Evolutionary conservation across 225 moss, liverwort and hornwort species (phyloP).

Genomic region (Antitrichia curtipendula): DNA sequence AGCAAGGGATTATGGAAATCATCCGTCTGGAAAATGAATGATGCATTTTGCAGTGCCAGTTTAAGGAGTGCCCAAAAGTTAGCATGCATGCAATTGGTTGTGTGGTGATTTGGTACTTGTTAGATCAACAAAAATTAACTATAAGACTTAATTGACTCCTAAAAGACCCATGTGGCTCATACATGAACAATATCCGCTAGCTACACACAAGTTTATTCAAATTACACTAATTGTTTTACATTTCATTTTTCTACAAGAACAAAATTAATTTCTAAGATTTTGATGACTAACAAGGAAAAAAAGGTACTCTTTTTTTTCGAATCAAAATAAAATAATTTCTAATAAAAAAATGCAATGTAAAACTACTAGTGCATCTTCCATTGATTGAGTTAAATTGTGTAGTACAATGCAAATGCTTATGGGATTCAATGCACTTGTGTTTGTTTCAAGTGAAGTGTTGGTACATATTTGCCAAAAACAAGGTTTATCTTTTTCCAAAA

Average conservation of each 20-base stretch:
- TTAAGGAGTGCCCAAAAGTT: not conserved
- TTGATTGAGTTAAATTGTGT: not conserved
- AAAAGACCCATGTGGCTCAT: not conserved
- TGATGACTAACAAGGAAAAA: too few species aligned
- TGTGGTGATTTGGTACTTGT: not conserved
- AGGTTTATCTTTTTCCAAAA: too few species aligned
- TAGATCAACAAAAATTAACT: not conserved
- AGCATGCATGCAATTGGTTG: not conserved
- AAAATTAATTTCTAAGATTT: too few species aligned
- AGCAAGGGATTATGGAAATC: not conserved
- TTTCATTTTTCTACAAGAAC: too few species aligned
- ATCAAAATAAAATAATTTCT: too few species aligned
- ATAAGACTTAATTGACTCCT: not conserved
- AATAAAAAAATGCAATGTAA: not conserved
- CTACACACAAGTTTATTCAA: not conserved
- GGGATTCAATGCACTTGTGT: not conserved
- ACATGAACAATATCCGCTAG: not conserved
- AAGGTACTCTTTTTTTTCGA: too few species aligned
- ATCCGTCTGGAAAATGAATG: rapidly evolving
- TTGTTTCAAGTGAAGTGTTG: not conserved
- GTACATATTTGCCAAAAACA: rapidly evolving
- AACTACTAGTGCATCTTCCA: not conserved
- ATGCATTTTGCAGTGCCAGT: rapidly evolving
- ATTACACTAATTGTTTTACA: too few species aligned
- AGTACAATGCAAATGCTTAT: not conserved